These are phyloP conservation scores for Fusarium tanahbumbuense DNA, from an alignment of 2,329 filamentous ascomycete species.

Conservation along the genomic window DNA sequence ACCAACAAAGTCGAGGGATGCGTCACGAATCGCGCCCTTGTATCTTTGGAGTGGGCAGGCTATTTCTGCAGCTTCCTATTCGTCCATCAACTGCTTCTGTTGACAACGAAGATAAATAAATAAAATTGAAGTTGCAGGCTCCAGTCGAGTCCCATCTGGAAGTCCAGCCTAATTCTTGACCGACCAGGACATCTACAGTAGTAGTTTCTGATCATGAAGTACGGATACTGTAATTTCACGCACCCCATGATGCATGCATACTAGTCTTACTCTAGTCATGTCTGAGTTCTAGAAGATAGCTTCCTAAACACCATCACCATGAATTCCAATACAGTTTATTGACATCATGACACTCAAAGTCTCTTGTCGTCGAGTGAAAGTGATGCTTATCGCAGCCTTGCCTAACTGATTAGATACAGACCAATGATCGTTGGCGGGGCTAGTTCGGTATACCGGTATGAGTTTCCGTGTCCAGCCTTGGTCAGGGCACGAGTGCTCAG, in stretches of 20 bases:
- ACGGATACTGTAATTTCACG: neutral
- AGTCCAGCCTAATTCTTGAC: neutral
- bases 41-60: slow-evolving; percentile 20
- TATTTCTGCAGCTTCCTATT: slow-evolving; percentile 19
- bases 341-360: neutral
- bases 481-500: slow-evolving; percentile 25
- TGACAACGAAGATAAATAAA: slow-evolving; percentile 18
- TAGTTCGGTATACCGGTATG: slow-evolving; percentile 32
- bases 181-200: neutral
- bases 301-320: neutral
- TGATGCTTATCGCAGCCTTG: slow-evolving; percentile 25
- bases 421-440: slow-evolving; percentile 37
- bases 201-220: slow-evolving; percentile 21
- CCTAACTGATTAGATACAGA: slow-evolving; percentile 2
- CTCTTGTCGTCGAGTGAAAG: neutral
- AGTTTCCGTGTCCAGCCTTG: slow-evolving; percentile 40
- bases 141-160: neutral
- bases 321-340: neutral
- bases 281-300: neutral
- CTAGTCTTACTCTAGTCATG: neutral
- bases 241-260: neutral
- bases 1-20: slow-evolving; percentile 42
- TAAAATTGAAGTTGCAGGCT: slow-evolving; percentile 4
- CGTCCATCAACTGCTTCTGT: slow-evolving; percentile 21
- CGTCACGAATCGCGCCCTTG: slow-evolving; percentile 40